These are phyloP conservation scores for Leishmania tropica DNA, from an alignment of 208 protist species.

Conservation along the genomic window DNA sequence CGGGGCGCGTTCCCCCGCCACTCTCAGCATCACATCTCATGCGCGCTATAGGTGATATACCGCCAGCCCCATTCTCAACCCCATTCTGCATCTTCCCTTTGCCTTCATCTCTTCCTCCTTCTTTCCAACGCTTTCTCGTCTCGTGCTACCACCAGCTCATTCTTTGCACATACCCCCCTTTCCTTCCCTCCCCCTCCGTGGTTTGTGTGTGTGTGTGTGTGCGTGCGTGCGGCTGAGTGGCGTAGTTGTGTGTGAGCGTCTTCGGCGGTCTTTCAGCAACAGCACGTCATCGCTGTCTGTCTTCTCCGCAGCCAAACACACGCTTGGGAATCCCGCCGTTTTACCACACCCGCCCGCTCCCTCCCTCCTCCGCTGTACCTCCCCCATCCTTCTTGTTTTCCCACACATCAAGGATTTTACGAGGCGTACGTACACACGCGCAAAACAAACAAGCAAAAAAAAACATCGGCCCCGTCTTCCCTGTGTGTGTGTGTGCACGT, in stretches of 20 bases:
- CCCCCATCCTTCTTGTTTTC: not conserved
- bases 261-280: not conserved
- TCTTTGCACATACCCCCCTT: not conserved
- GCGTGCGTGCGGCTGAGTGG: not conserved
- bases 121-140: not conserved
- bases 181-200: not conserved
- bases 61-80: slow-evolving; percentile 1
- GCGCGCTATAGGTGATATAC: not conserved
- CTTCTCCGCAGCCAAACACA: not conserved
- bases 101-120: slow-evolving; percentile 16
- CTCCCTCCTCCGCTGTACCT: no score
- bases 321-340: not conserved
- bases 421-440: not conserved
- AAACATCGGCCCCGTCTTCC: not conserved
- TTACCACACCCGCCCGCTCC: not conserved
- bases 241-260: not conserved
- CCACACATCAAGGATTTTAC: not conserved
- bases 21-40: not conserved
- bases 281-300: not conserved
- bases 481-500: not conserved
- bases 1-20: not conserved
- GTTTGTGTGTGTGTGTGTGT: not conserved
- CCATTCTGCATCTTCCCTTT: slow-evolving; percentile 11
- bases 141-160: not conserved
- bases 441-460: not conserved